Evolutionary conservation across 2,329 filamentous ascomycete species (phyloP), one percentile per base, ranked within the genome.

Genomic region (Coniochaeta ligniaria): DNA sequence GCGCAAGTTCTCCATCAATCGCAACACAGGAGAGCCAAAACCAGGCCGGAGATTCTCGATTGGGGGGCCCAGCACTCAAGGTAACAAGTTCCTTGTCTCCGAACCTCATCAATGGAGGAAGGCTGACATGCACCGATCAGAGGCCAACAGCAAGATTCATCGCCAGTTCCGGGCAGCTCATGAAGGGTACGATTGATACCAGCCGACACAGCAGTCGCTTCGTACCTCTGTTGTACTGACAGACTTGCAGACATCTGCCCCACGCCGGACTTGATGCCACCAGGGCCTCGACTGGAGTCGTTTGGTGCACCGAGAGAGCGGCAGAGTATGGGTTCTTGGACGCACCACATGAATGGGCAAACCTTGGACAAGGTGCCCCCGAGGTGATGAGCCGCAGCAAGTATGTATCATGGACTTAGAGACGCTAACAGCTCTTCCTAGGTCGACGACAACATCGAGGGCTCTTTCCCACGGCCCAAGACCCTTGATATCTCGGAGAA

Each of bases 181-280:
- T 76, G 91, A 95, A 75, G 93, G 93, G 67, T 69, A 66, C 33
- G 62, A 17, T 31, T n/a, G 14, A 17, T 22, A 31, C 8, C 9
- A 24, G 4, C 4, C 20, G 20, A 22, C n/a, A 22, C 43, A 24
- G 43, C 8, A 8, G 22, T 22, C 3, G 2, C 6, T 5, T 41
- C 11, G 38, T 41, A 41, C 38, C 38, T 41, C 26, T 52, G 47
- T 11, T 20, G 8, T 47, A 9, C 22, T 52, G 16, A 45, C 47
- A n/a, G 11, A 5, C 24, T 31, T 16, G 14, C 60, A 69, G 67
- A 62, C 92, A 96, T 78, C 87, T 91, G 72, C 89, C 91, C 56
- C 93, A 97, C 74, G 92, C 93, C 62, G 94, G 93, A 68, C 88
- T 97, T 66, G 93, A 97, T 71, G 89, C 92, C 60, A 90, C 87